Evolutionary conservation across 495 filamentous ascomycete genomes (phyloP).

Genomic region (Aeminium ludgeri): DNA sequence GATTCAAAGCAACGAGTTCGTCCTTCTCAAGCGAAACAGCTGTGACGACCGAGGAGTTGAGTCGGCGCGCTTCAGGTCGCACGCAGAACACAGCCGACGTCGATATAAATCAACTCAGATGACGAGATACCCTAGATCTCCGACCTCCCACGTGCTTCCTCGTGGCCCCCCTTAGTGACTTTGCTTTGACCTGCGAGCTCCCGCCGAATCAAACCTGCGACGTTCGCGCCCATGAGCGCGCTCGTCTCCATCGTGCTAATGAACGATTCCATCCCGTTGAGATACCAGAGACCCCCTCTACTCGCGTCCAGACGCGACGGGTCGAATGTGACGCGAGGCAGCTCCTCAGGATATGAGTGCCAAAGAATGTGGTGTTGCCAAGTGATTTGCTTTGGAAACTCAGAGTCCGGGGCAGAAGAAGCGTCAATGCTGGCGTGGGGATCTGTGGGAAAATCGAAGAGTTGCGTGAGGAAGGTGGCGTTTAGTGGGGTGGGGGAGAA

Average conservation of each 20-base stretch:
- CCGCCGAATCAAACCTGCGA: constrained; percentile 49
- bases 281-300: constrained; percentile 56
- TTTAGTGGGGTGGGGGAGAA: constrained; percentile 64
- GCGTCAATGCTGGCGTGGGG: constrained; percentile 12
- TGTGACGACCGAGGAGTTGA: no score
- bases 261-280: constrained; percentile 82
- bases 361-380: constrained; percentile 68
- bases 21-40: no score
- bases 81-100: no score
- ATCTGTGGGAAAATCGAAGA: constrained; percentile 26
- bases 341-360: constrained; percentile 69
- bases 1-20: no score
- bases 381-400: constrained; percentile 35
- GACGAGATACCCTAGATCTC: no score
- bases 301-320: constrained; percentile 45
- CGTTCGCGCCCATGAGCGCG: constrained; percentile 86
- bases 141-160: no score
- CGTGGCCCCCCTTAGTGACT: no score
- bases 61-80: no score
- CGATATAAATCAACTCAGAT: no score
- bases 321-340: constrained; percentile 76
- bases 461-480: constrained; percentile 40
- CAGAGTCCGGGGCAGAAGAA: no score
- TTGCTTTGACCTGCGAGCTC: no score
- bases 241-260: constrained; percentile 98